Conservation (phyloP, 495 filamentous ascomycete species). For the Friedmanniomyces simplex region DNA sequence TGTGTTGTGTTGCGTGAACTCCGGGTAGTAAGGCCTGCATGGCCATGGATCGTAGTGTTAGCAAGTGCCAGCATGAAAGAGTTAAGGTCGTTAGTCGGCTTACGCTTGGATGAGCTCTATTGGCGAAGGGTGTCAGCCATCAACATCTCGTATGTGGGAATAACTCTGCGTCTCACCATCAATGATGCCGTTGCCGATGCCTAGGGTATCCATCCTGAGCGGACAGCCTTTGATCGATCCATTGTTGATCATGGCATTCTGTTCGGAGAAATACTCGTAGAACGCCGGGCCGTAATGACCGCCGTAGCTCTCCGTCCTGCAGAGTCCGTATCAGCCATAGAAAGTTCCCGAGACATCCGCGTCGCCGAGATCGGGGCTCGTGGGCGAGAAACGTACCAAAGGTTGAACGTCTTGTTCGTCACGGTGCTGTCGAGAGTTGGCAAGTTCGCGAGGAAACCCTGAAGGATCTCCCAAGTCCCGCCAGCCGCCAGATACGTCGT, state of each 20-base stretch:
- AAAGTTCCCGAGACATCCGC: too few species aligned
- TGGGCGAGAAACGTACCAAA: constrained; percentile 32
- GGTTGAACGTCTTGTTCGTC: constrained; percentile 44
- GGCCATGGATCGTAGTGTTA: too few species aligned
- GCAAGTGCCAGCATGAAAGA: too few species aligned
- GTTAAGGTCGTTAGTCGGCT: too few species aligned
- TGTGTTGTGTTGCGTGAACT: constrained; percentile 63
- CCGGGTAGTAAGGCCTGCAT: constrained; percentile 46
- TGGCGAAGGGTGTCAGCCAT: too few species aligned
- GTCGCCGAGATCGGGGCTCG: too few species aligned
- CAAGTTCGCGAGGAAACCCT: constrained; percentile 34
- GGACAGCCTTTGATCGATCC: constrained; percentile 38
- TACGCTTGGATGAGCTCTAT: too few species aligned
- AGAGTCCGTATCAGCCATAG: too few species aligned
- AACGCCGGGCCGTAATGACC: constrained; percentile 45
- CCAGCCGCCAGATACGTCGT: constrained; percentile 43
- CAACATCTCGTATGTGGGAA: too few species aligned
- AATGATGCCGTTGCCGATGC: constrained; percentile 58
- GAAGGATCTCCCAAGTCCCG: constrained; percentile 35
- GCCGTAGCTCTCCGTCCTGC: constrained; percentile 36
- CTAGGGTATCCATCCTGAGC: constrained; percentile 44
- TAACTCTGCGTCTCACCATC: constrained; percentile 55
- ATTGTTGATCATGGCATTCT: constrained; percentile 44
- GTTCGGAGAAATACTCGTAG: constrained; percentile 49
- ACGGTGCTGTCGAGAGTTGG: constrained; percentile 27